Evolutionary conservation across 2,329 filamentous ascomycete genomes (phyloP).

Genomic region (Alternaria triticina): DNA sequence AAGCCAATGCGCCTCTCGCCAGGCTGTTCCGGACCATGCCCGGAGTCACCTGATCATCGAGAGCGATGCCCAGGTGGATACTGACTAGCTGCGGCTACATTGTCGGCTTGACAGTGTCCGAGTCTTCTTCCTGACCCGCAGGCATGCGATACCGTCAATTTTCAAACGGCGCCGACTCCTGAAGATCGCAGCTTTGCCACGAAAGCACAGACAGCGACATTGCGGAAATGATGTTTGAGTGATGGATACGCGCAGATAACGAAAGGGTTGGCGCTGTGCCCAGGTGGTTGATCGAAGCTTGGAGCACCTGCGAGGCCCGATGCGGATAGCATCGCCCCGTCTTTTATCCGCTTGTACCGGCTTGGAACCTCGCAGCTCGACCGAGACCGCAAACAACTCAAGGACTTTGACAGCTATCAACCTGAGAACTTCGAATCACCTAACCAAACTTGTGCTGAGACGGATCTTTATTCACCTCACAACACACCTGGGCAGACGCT

Average conservation of each 20-base stretch:
- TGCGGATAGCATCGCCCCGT: background rate
- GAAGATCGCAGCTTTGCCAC: background rate
- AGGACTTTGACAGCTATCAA: background rate
- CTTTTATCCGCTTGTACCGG: background rate
- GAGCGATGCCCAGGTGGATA: background rate
- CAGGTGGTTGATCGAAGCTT: background rate
- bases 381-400: background rate
- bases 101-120: background rate
- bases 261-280: background rate
- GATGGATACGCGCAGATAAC: background rate
- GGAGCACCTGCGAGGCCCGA: background rate
- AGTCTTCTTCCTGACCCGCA: background rate
- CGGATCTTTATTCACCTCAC: background rate
- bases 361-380: background rate
- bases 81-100: background rate
- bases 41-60: background rate
- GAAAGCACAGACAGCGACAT: background rate
- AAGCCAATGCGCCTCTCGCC: conserved; percentile 11
- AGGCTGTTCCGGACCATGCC: background rate
- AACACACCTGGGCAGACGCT: background rate
- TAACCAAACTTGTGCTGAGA: background rate
- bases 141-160: background rate
- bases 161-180: background rate
- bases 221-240: background rate
- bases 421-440: background rate